Base-by-base conservation (phyloP, 2,329 filamentous ascomycete genomes). In the Monosporascus sp. region DNA sequence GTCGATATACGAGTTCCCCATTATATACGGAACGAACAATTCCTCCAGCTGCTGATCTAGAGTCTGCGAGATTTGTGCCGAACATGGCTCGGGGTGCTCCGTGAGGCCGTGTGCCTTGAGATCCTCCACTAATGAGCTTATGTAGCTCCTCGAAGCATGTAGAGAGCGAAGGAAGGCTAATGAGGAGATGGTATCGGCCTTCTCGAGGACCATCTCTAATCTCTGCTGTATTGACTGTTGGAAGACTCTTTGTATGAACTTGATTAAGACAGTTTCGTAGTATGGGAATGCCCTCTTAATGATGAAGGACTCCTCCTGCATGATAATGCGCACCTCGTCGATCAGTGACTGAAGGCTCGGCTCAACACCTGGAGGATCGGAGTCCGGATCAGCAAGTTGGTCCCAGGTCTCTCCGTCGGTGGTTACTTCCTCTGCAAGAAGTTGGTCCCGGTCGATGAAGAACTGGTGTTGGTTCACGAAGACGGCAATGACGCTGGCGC, bases 381-480 rank as follows among this genome's bases (percentile, higher is more conserved):
- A 84, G 71, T 99, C 94, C 0, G 95, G 95, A 65, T 99, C 94
- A 47, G 95, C 93, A 50, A 99, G 78, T 60, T 87, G 86, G 53
- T 97, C 93, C 92, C 93, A 97, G 2, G 84, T 86, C 56, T 90
- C 83, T 53, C 79, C 81, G 62, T 94, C 89, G 14, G 83, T 81
- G 3, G 80, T 81, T 17, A 96, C 83, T 68, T 96, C 92, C 63
- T 96, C 92, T 0, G 87, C 88, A 48, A 96, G 86, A 53, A 99
- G 77, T 69, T 97, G 93, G 60, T 91, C 94, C 25, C 92, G 82
- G 67, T 97, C 94, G 65, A 99, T 97, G 73, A 99, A 99, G 79
- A 99, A 99, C 65, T 96, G 91, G 72, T 99, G 95, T 70, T 99
- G 94, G 67, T 99, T 99, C 66, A 99, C 93, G 70, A 97, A 99